Evolutionary conservation across 1,284 basidiomycete genomes (phyloP), one percentile per base, ranked within the genome.

Genomic region (Anthracocystis walkeri): DNA sequence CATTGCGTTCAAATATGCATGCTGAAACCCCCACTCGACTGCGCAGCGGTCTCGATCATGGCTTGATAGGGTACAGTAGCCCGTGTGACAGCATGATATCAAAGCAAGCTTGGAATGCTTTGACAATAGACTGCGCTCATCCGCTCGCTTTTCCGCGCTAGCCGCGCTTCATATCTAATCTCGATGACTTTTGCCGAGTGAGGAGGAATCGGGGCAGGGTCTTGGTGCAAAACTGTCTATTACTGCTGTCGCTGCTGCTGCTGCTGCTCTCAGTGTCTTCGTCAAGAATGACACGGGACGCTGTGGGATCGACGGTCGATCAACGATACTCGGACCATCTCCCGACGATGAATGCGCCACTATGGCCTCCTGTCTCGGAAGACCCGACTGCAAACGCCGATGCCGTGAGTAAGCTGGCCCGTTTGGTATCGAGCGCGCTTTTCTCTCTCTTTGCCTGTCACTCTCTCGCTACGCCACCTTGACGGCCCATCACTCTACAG

Each of bases 151-250:
- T 18, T 4, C 46, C 46, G 27, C 46, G 46, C 18, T 46, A 46
- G 25, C 46, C 18, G 46, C 46, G 27, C 25, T 27, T 14, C 23
- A 18, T 48, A 31, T 48, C 46, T 29, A 48, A 48, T 48, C 46
- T 48, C 46, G 46, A 48, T 48, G 46, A 48, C 27, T 31, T 48
- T n/a, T 18, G 5, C 25, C 8, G 10, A 10, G 46, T 16, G 46
- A 12, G 27, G 10, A 3, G 16, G n/a, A 48, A 48, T 29, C 46
- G 46, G 46, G 46, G 25, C 16, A 48, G 46, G 27, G 46, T 48
- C 16, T 48, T 16, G 27, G 27, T 48, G 18, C 27, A 48, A 48
- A 29, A 16, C 42, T n/a, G 46, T 29, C 46, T 27, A 18, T 48
- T 35, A 8, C 12, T 35, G 33, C 33, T 35, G 8, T 12, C 11